phyloP scores from a whole-genome alignment of 1,284 basidiomycete genomes.

The Boletus calvinii region DNA sequence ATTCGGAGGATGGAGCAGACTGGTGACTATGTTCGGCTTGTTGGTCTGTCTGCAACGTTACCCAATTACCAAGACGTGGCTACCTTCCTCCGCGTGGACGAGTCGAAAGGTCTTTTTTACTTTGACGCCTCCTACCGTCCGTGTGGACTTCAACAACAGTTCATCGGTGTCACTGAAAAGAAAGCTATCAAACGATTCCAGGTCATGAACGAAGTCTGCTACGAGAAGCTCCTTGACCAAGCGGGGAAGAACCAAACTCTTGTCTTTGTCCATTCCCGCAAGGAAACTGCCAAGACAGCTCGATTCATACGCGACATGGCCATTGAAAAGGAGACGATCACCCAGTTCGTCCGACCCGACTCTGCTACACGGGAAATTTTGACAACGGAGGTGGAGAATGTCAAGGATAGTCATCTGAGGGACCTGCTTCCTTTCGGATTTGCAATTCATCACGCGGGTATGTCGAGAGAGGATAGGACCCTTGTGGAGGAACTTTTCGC shows the following conservation, averaged over 20 bases:
- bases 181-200: constrained; percentile 99
- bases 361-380: constrained; percentile 87
- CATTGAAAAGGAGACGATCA: constrained; percentile 94
- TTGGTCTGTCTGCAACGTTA: constrained; percentile 94
- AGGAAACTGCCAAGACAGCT: constrained; percentile 93
- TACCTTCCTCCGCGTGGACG: constrained; percentile 94
- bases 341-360: constrained; percentile 92
- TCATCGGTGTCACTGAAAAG: constrained; percentile 98
- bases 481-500: constrained; percentile 95
- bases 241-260: constrained; percentile 89
- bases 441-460: constrained; percentile 98
- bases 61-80: constrained; percentile 99
- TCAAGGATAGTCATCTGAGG: constrained; percentile 81
- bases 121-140: constrained; percentile 95
- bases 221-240: constrained; percentile 96
- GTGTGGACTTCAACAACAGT: constrained; percentile 90
- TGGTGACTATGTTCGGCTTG: constrained; percentile 87
- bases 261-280: constrained; percentile 97
- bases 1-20: constrained; percentile 96
- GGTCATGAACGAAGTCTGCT: constrained; percentile 98
- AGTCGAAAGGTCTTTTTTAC: constrained; percentile 92
- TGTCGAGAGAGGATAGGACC: constrained; percentile 91
- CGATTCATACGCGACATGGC: constrained; percentile 94
- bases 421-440: constrained; percentile 97
- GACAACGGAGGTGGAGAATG: constrained; percentile 80